Percentiles rank a stretch among this genome's conserved stretches.
phyloP scores from a whole-genome alignment of 257 asterid genomes.

The Ilex asprella region DNA sequence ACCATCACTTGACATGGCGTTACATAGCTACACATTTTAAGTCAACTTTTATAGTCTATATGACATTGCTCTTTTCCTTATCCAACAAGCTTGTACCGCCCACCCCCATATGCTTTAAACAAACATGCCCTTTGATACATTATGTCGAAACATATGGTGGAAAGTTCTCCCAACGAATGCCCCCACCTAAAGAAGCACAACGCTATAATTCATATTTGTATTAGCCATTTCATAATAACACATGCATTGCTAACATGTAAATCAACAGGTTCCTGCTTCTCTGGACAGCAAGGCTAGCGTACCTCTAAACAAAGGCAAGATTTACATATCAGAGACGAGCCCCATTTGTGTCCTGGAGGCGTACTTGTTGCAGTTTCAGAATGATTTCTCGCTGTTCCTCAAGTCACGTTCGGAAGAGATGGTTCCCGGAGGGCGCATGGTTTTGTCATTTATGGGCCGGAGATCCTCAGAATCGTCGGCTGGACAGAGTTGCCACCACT shows the following conservation, averaged over 20 bases:
- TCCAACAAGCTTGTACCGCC: too few species aligned
- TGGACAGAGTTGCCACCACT: slow-evolving; percentile 45
- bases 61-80: too few species aligned
- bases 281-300: slow-evolving; percentile 8
- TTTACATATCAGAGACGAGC: slow-evolving; percentile 57
- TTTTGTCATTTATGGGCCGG: slow-evolving; percentile 53
- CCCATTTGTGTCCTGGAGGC: slow-evolving; percentile 31
- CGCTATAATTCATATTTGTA: too few species aligned
- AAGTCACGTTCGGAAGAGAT: slow-evolving; percentile 50
- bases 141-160: too few species aligned
- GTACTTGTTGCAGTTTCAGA: slow-evolving; percentile 40
- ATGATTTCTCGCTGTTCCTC: slow-evolving; percentile 41
- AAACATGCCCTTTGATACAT: too few species aligned
- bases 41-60: too few species aligned
- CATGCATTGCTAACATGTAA: neutral
- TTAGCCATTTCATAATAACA: too few species aligned
- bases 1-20: too few species aligned
- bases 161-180: too few species aligned
- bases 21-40: too few species aligned
- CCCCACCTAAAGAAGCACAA: too few species aligned
- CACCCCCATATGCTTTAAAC: too few species aligned
- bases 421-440: slow-evolving; percentile 55
- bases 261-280: slow-evolving; percentile 35
- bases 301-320: slow-evolving; percentile 52
- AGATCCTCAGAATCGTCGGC: slow-evolving; percentile 35